Percentiles rank a stretch among this genome's conserved stretches.
phyloP scores from a whole-genome alignment of 2,329 filamentous ascomycete genomes.

The Fusarium austroafricanum region DNA sequence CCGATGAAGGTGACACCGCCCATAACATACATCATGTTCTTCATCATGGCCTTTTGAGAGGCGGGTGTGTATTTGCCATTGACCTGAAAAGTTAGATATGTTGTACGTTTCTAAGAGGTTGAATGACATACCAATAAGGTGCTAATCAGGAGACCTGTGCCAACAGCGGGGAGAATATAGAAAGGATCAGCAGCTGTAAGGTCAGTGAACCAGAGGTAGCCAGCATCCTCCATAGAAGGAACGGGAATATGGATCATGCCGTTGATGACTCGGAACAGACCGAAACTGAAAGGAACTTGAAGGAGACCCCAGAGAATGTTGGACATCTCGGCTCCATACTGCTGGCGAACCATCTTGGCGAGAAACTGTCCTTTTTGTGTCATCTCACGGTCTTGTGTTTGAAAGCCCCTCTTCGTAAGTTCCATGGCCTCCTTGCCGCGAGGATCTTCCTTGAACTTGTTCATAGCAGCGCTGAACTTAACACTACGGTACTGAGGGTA shows the following conservation, averaged over 20 bases:
- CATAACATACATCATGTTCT: constrained; percentile 58
- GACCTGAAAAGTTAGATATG: constrained; percentile 48
- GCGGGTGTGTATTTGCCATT: constrained; percentile 51
- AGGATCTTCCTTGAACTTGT: constrained; percentile 66
- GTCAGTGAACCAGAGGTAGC: constrained; percentile 82
- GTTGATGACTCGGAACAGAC: constrained; percentile 81
- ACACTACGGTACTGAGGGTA: constrained; percentile 63
- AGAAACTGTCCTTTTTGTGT: constrained; percentile 51
- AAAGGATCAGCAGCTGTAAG: constrained; percentile 81
- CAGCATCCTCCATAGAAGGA: constrained; percentile 78
- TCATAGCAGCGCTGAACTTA: constrained; percentile 65
- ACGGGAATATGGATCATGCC: constrained; percentile 84
- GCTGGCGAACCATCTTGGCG: constrained; percentile 52
- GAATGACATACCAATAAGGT: constrained; percentile 63
- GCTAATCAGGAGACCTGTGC: constrained; percentile 66
- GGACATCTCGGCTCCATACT: constrained; percentile 51
- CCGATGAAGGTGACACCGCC: constrained; percentile 58
- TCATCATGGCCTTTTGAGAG: constrained; percentile 52
- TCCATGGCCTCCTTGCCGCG: constrained; percentile 62
- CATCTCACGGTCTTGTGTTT: constrained; percentile 58
- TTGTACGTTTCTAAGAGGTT: rapidly evolving
- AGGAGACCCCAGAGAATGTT: constrained; percentile 55
- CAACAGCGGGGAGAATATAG: constrained; percentile 76
- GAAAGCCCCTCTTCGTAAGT: constrained; percentile 60
- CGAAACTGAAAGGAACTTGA: constrained; percentile 77